Evolutionary conservation across 106 monocot species (phyloP).

Genomic region (Acorus calamus): DNA sequence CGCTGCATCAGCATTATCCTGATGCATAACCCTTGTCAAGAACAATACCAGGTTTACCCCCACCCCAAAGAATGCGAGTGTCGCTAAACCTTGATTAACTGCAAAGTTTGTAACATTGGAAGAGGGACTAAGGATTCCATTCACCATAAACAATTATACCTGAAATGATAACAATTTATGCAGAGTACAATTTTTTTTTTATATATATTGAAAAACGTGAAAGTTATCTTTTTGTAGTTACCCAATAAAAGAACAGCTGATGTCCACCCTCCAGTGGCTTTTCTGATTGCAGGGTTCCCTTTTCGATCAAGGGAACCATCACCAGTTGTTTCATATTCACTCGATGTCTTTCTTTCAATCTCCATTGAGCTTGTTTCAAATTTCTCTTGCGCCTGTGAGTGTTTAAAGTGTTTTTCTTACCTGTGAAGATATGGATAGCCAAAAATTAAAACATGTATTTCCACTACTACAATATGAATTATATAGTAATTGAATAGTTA

Average conservation of each 20-base stretch:
- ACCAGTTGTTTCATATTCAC: conserved; percentile 10
- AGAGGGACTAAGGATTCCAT: too few relatives aligned
- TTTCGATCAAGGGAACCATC: conserved; percentile 45
- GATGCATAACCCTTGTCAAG: conserved; percentile 55
- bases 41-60: conserved; percentile 77
- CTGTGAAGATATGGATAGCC: too few relatives aligned
- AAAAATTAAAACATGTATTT: too few relatives aligned
- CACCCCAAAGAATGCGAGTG: conserved; percentile 68
- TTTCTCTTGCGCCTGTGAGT: too few relatives aligned
- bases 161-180: not conserved
- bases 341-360: too few relatives aligned
- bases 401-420: too few relatives aligned
- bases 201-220: not conserved
- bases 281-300: conserved; percentile 44
- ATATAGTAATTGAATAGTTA: too few relatives aligned
- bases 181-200: not conserved
- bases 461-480: too few relatives aligned
- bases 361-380: too few relatives aligned
- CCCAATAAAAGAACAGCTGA: conserved; percentile 37
- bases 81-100: conserved; percentile 71
- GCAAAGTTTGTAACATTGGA: conserved; percentile 7
- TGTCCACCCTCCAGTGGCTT: conserved; percentile 48
- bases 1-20: conserved; percentile 59
- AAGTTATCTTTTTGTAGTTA: conserved; percentile 5
- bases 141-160: not conserved